Base-by-base conservation (phyloP, 768 basidiomycete genomes). In the Lactarius pseudohatsudake region DNA sequence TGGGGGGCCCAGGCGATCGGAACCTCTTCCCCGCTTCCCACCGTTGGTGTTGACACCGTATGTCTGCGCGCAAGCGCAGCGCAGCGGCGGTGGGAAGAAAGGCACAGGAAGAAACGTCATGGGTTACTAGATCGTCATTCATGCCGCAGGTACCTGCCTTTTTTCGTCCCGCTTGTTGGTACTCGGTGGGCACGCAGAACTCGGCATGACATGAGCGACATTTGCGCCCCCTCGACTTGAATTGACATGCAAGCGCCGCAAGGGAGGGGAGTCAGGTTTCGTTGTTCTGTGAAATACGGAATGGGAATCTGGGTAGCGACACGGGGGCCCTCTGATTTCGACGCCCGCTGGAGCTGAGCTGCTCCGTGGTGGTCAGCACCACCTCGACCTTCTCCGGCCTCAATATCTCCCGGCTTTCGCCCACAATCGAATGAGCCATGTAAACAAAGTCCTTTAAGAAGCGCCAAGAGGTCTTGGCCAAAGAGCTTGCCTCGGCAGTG, bases 91-190 rank as follows among this genome's bases (percentile, higher is more conserved):
- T 53, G 57, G 57, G 57, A 66, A 62, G 36, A 22, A 62, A 66
- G 65, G 65, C 30, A 66, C 65, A 38, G 11, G 61, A 66, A 61
- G 59, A 57, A 45, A 38, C 18, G 57, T 50, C 43, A 58, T 59
- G 61, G 40, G 38, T 13, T 57, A 59, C 61, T 57, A 38, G 45
- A 28, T 40, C 15, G 38, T 43, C n/a, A 8, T 50, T 20, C 7
- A 41, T 28, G 32, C 53, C 62, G 62, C 54, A 67, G 20, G 41
- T 67, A 38, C 43, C 28, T 67, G 34, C 66, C 62, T 47, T 64
- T 64, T 67, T 57, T 55, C 3, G 66, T 38, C 57, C 55, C 66
- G 32, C 61, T 53, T 66, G 32, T 56, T 58, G 16, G 38, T 34
- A 1, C 34, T 34, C 34, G 45, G 9, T 59, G 58, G 7, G 15